phyloP scores from a whole-genome alignment of 2,329 filamentous ascomycete species.

The Paecilomyces fulvus region DNA sequence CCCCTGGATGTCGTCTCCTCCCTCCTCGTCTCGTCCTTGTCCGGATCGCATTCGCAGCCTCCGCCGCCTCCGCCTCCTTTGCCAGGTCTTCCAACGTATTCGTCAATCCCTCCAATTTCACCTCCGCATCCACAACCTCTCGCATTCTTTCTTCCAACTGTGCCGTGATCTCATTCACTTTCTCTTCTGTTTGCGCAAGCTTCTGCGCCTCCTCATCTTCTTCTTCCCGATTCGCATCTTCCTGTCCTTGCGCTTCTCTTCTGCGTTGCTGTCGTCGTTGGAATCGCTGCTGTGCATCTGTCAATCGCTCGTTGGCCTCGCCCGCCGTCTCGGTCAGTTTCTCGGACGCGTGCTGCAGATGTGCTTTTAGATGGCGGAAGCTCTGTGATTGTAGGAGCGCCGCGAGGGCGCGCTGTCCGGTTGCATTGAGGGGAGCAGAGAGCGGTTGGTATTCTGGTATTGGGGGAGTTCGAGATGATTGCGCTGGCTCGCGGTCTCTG shows the following conservation, averaged over 20 bases:
- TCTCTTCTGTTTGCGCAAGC: slow-evolving; percentile 34
- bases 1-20: slow-evolving; percentile 10
- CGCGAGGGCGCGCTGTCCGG: slow-evolving; percentile 39
- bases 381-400: slow-evolving; percentile 35
- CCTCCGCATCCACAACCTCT: slow-evolving; percentile 48
- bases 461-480: slow-evolving; percentile 9
- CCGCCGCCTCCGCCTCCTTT: slow-evolving; percentile 26
- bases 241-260: slow-evolving; percentile 17
- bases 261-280: slow-evolving; percentile 22
- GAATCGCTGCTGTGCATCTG: slow-evolving; percentile 29
- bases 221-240: slow-evolving; percentile 23
- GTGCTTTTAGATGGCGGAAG: slow-evolving; percentile 38
- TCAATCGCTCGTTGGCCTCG: slow-evolving; percentile 49
- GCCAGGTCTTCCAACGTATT: slow-evolving; percentile 37
- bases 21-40: slow-evolving; percentile 15
- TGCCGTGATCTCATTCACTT: slow-evolving; percentile 44
- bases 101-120: slow-evolving; percentile 37
- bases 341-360: slow-evolving; percentile 39
- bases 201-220: slow-evolving; percentile 32
- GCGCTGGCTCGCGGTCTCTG: slow-evolving; percentile 1
- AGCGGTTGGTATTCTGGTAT: slow-evolving; percentile 48
- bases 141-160: slow-evolving; percentile 52
- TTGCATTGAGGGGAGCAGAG: slow-evolving; percentile 41
- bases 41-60: slow-evolving; percentile 25
- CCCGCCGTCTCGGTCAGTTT: slow-evolving; percentile 43